These are phyloP conservation scores for Trametopsis cervina DNA, from an alignment of 768 basidiomycete genomes.

Conservation along the genomic window DNA sequence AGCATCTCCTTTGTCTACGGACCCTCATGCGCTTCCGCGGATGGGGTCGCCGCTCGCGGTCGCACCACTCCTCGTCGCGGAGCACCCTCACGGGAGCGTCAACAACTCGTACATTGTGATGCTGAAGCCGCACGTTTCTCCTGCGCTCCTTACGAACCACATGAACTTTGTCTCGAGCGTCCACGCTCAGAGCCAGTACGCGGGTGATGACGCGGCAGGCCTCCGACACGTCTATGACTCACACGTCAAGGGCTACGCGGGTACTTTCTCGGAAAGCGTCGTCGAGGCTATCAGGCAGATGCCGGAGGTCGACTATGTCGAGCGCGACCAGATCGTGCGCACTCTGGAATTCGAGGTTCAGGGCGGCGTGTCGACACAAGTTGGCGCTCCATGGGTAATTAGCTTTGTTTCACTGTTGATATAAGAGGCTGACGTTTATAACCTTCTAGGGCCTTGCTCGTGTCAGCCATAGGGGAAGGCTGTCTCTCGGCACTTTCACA, in stretches of 20 bases:
- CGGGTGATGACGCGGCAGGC: constrained; percentile 44
- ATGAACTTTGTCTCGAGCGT: constrained; percentile 66
- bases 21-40: constrained; percentile 25
- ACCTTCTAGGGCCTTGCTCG: constrained; percentile 81
- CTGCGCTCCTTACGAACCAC: constrained; percentile 61
- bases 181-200: constrained; percentile 49
- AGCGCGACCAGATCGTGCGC: constrained; percentile 90
- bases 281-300: constrained; percentile 70
- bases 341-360: constrained; percentile 42
- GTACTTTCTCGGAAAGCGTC: constrained; percentile 62
- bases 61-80: constrained; percentile 52
- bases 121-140: constrained; percentile 64
- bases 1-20: constrained; percentile 41
- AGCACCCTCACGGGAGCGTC: constrained; percentile 65
- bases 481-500: constrained; percentile 77
- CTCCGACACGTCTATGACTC: constrained; percentile 73
- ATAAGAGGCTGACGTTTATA: not conserved
- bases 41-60: constrained; percentile 39
- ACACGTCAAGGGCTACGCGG: constrained; percentile 74
- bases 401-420: too few relatives aligned
- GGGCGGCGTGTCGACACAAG: constrained; percentile 36
- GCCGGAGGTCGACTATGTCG: constrained; percentile 90
- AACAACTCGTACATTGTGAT: constrained; percentile 95
- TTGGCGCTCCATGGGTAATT: constrained; percentile 80
- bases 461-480: constrained; percentile 76